Conservation (phyloP, 1,284 basidiomycete genomes). For the Marasmius sp. region DNA sequence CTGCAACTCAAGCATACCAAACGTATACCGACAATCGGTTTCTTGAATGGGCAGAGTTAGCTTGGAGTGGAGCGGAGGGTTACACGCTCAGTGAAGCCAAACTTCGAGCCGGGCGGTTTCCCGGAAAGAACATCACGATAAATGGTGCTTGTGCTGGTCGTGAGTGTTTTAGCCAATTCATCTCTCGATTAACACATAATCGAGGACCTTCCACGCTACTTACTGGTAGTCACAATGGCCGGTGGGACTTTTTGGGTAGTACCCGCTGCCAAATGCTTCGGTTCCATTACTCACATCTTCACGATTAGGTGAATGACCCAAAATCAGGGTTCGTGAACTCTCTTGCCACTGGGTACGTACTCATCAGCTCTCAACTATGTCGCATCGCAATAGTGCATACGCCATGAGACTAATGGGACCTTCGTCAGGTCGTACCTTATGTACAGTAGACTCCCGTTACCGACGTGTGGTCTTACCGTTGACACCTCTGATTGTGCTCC, state of each 20-base stretch:
- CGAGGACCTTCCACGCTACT: neutral
- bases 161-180: neutral
- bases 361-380: neutral
- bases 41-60: neutral
- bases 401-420: neutral
- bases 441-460: neutral
- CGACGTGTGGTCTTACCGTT: neutral
- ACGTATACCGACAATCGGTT: neutral
- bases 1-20: neutral
- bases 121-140: neutral
- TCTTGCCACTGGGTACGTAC: neutral
- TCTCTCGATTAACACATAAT: neutral
- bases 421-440: neutral
- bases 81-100: neutral
- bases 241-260: slow-evolving; percentile 7
- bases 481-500: neutral
- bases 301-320: neutral
- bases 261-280: neutral
- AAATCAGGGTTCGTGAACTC: neutral
- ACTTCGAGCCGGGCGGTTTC: neutral
- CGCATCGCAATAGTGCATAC: neutral
- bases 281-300: neutral
- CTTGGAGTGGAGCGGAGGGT: neutral
- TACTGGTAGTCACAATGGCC: slow-evolving; percentile 5
- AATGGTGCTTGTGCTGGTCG: neutral